phyloP scores from a whole-genome alignment of 1,284 basidiomycete genomes.

The Microbotryomycetes sp. region DNA sequence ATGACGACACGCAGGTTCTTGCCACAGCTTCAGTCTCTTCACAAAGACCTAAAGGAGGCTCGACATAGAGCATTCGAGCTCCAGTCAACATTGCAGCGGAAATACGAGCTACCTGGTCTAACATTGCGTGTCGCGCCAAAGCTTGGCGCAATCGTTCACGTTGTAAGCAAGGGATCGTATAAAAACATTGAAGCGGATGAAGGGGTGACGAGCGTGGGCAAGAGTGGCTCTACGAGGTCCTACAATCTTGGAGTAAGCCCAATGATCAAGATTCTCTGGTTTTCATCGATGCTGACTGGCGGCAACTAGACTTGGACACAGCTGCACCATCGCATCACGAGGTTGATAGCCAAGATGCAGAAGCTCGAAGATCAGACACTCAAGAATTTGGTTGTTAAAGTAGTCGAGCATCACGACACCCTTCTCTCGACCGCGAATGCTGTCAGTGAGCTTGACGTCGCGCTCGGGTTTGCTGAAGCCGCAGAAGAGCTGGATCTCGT shows the following conservation, averaged over 20 bases:
- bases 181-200: conserved; percentile 17
- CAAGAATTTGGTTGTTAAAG: conserved; percentile 16
- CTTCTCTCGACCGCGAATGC: conserved; percentile 70
- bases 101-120: conserved; percentile 8
- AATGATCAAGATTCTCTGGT: not conserved
- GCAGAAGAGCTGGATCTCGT: conserved; percentile 73
- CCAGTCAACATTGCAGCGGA: conserved; percentile 34
- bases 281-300: not conserved
- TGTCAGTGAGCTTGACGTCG: conserved; percentile 83
- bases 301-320: conserved; percentile 18
- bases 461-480: conserved; percentile 70
- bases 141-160: conserved; percentile 17
- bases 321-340: conserved; percentile 8
- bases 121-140: conserved; percentile 10
- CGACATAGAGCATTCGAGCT: conserved; percentile 34
- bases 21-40: conserved; percentile 51
- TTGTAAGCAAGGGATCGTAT: conserved; percentile 3
- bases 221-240: conserved; percentile 2
- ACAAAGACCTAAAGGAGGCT: conserved; percentile 43
- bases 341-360: conserved; percentile 12
- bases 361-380: conserved; percentile 25
- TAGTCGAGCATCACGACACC: conserved; percentile 36
- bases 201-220: not conserved
- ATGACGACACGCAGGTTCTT: conserved; percentile 56
- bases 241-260: not conserved